A percentile compares a stretch with the other conserved stretches of the same genome.
These are phyloP conservation scores for Podaxis mareebaensis DNA, from an alignment of 768 basidiomycete species.

Conservation along the genomic window DNA sequence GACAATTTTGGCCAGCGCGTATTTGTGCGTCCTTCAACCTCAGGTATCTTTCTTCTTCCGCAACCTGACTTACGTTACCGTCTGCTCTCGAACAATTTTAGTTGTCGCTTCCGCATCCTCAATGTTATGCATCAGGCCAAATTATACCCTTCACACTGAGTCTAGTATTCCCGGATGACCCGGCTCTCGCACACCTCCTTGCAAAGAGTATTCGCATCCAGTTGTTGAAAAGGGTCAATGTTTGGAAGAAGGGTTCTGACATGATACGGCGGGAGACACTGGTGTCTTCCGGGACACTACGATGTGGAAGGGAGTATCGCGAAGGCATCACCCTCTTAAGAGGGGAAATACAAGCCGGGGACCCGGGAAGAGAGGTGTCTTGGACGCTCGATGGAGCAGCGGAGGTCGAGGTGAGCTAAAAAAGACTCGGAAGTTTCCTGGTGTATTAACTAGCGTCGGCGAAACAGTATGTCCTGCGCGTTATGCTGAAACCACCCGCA, in stretches of 20 bases:
- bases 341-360: conserved; percentile 37
- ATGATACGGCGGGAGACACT: conserved; percentile 29
- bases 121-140: conserved; percentile 40
- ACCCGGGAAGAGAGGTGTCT: conserved; percentile 35
- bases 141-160: conserved; percentile 38
- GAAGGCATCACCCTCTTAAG: conserved; percentile 36
- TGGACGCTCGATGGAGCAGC: conserved; percentile 35
- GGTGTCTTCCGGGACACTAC: conserved; percentile 24
- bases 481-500: conserved; percentile 32
- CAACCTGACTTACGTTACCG: background rate
- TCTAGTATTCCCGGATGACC: conserved; percentile 35
- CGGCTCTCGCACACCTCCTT: conserved; percentile 38
- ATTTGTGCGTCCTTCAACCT: conserved; percentile 25
- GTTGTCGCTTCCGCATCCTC: conserved; percentile 39
- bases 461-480: conserved; percentile 39
- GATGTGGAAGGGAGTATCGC: conserved; percentile 30
- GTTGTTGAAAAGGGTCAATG: conserved; percentile 35
- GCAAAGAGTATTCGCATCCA: conserved; percentile 32
- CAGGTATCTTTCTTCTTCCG: background rate
- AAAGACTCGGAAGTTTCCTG: background rate
- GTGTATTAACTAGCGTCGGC: background rate
- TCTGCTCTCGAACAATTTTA: conserved; percentile 17
- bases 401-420: conserved; percentile 27
- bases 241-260: conserved; percentile 28
- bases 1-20: conserved; percentile 23